Evolutionary conservation across 2,329 filamentous ascomycete species (phyloP), one percentile per base, ranked within the genome.

Genomic region (Penicillium crustosum): DNA sequence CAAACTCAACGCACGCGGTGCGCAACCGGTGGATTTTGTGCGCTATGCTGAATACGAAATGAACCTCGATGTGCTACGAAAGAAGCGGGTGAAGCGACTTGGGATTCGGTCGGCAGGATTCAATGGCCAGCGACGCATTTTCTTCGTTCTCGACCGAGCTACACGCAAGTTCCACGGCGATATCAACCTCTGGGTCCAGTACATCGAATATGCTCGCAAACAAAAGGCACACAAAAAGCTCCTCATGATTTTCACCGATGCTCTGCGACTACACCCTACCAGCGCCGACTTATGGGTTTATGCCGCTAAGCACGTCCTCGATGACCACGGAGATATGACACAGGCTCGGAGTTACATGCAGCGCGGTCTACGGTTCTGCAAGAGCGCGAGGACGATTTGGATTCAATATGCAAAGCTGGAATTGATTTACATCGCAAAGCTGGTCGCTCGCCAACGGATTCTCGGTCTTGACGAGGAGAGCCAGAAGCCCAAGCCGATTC

Each of bases 391-490:
- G 62, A 80, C 81, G 19, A 75, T 99, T 51, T 99, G 93, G 92
- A 72, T 96, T 35, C 91, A 96, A 76, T 97, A 97, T 72, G 89
- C 90, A 9, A 88, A 90, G 70, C 83, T 93, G 69, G 94, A 99
- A 80, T 91, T 96, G 86, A 88, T 94, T 61, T 97, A 96, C 81
- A 81, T 97, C 55, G 86, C 84, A 51, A 92, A 90, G 77, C 86
- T 97, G 69, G 86, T 90, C 58, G 86, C 85, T 60, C 85, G 91
- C 72, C 86, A 88, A 74, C 82, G 82, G 66, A 84, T 90, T 54
- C 71, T 90, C 56, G 87, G 87, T 4, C 73, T 90, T 57, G 85
- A 88, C 62, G 68, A 74, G 48, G 54, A 59, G 43, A 52, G 72
- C 72, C 64, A 77, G 70, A 61, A 63, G 33, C 77, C 78, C 54